Conservation (phyloP, 2,329 filamentous ascomycete species). For the Zymoseptoria pseudotritici region DNA sequence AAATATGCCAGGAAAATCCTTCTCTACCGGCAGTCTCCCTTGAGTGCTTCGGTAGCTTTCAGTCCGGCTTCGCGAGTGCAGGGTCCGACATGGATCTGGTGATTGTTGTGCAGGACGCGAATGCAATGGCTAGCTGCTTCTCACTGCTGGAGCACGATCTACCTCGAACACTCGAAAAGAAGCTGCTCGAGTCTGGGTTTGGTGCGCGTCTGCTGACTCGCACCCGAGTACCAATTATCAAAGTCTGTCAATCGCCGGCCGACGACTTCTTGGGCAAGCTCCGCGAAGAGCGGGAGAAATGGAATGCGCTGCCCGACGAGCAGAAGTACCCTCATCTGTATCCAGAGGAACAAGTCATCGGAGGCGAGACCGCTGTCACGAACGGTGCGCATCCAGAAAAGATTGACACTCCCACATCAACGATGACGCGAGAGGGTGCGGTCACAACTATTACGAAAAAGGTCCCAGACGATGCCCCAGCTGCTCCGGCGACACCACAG, state of each 20-base stretch:
- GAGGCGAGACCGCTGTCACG: constrained; percentile 2
- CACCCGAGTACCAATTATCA: constrained; percentile 80
- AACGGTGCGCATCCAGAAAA: not conserved
- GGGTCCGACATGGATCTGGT: constrained; percentile 88
- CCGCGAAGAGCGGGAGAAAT: constrained; percentile 58
- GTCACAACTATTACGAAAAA: not conserved
- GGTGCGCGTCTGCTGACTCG: constrained; percentile 70
- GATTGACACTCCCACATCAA: not conserved
- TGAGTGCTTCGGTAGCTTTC: constrained; percentile 73
- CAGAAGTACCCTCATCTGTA: constrained; percentile 36
- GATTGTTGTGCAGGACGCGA: constrained; percentile 51
- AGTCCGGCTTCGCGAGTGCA: constrained; percentile 77
- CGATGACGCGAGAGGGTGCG: not conserved
- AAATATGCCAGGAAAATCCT: constrained; percentile 46
- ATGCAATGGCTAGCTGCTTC: constrained; percentile 19
- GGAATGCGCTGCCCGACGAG: constrained; percentile 53
- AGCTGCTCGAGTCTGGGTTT: constrained; percentile 62
- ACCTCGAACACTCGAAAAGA: constrained; percentile 67
- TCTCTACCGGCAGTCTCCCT: constrained; percentile 50
- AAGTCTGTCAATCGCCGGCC: constrained; percentile 68
- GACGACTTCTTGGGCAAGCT: constrained; percentile 54
- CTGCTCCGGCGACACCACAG: not conserved
- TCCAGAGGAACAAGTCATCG: constrained; percentile 14
- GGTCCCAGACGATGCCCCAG: constrained; percentile 5
- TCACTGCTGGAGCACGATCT: constrained; percentile 48